Evolutionary conservation across 306 rosid genomes (phyloP).

Genomic region (Sindora glabra): DNA sequence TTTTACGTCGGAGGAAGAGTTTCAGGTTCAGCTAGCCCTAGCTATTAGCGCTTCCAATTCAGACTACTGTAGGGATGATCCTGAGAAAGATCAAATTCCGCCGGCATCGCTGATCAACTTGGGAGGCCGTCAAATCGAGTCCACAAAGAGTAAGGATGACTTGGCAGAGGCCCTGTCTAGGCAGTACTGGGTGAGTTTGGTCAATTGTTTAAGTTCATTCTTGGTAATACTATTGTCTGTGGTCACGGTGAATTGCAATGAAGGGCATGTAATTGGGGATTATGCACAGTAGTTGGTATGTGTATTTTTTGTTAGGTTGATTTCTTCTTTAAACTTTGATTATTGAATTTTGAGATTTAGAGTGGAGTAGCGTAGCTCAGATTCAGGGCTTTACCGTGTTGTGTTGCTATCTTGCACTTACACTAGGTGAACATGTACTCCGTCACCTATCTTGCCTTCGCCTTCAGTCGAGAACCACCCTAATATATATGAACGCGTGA

Average conservation of each 20-base stretch:
- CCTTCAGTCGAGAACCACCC: not conserved
- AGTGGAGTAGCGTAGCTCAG: not conserved
- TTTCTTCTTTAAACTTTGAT: not conserved
- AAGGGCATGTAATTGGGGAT: constrained; percentile 8
- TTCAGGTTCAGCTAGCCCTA: constrained; percentile 93
- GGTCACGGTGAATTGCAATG: not conserved
- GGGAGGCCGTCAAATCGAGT: constrained; percentile 53
- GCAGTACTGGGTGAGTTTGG: constrained; percentile 88
- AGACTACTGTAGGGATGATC: constrained; percentile 63
- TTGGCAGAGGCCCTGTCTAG: constrained; percentile 69
- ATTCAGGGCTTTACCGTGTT: not conserved
- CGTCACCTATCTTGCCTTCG: not conserved
- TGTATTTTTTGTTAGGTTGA: not conserved
- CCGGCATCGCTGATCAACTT: constrained; percentile 78
- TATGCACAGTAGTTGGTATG: not conserved
- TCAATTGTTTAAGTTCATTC: not conserved
- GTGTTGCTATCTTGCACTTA: too few species aligned
- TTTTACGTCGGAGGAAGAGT: constrained; percentile 90
- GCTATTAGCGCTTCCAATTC: constrained; percentile 99
- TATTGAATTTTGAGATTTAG: not conserved
- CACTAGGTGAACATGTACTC: not conserved
- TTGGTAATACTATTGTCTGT: not conserved
- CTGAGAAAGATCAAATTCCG: constrained; percentile 93
- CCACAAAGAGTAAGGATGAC: constrained; percentile 38
- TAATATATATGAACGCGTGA: not conserved